Evolutionary conservation across 495 filamentous ascomycete species (phyloP), one percentile per base, ranked within the genome.

Genomic region (Tuber calosporum): DNA sequence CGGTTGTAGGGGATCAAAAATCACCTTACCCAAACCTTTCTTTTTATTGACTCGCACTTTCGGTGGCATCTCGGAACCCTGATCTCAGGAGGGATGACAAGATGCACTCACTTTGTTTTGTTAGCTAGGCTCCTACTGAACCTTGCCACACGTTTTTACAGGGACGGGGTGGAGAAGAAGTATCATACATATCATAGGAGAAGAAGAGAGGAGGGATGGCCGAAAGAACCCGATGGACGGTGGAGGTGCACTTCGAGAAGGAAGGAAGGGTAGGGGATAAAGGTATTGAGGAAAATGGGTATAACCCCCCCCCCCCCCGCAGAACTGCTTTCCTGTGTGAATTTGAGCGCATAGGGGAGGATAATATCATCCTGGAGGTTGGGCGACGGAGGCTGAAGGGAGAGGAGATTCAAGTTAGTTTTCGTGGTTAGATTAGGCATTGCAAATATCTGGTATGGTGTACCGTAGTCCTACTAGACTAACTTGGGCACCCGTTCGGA

Each of bases 261-360:
- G 6, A 17, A 30, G 26, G 72, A 77, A 43, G 69, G 69, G 66
- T 68, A 71, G 36, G 62, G 58, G 68, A 67, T n/a, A 74, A 67
- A 74, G 34, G 48, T 66, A 66, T 48, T n/a, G 45, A 73, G 67
- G 70, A 73, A 62, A 30, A 36, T 42, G 73, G 73, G 72, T 70
- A 72, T 72, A 75, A 77, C 70, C 76, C 74, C 76, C n/a, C n/a
- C n/a, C n/a, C n/a, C n/a, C n/a, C n/a, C n/a, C n/a, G 76, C 76
- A 77, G 74, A 70, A 71, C 58, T 77, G 53, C n/a, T 58, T 26
- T 30, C 48, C 9, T 58, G 4, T 30, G 76, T 78, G 76, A 78
- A 73, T 78, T 77, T 78, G 74, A 67, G 76, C 76, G 76, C 76
- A 78, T 78, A 78, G 68, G 58, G 58, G 53, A 62, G 53, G 53